Conservation (phyloP, 2,329 filamentous ascomycete species). For the Colletotrichum cuscutae region DNA sequence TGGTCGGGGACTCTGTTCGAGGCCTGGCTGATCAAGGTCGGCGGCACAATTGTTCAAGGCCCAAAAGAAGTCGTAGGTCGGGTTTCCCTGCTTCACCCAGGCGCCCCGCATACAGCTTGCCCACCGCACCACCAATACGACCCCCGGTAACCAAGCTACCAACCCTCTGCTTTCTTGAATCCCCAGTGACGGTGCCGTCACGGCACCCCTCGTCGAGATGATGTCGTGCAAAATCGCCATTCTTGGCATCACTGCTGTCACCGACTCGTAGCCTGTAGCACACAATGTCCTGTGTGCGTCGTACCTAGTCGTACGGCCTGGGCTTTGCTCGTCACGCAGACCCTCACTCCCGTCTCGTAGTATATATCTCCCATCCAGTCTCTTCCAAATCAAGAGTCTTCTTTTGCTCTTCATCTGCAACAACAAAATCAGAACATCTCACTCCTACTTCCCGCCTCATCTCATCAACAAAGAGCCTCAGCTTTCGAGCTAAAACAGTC, state of each 20-base stretch:
- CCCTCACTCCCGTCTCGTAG: not conserved
- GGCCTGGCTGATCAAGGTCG: no score
- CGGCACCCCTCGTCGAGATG: slow-evolving; percentile 24
- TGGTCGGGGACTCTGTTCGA: not conserved
- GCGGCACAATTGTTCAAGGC: not conserved
- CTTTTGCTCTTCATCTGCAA: not conserved
- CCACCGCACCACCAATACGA: slow-evolving; percentile 6
- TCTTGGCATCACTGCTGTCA: slow-evolving; percentile 32
- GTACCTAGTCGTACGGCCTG: slow-evolving; percentile 19
- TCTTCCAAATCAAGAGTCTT: not conserved
- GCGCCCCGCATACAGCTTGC: slow-evolving; percentile 22
- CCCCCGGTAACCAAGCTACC: slow-evolving; percentile 12
- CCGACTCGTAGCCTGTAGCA: slow-evolving; percentile 25
- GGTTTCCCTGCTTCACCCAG: slow-evolving; percentile 26
- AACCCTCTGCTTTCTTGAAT: slow-evolving; percentile 15
- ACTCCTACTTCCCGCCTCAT: not conserved
- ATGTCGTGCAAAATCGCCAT: slow-evolving; percentile 35
- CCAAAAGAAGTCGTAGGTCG: not conserved
- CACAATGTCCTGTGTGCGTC: not conserved
- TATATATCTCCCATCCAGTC: slow-evolving; percentile 22
- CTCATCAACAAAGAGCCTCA: not conserved
- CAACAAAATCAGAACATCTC: not conserved
- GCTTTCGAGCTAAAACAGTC: slow-evolving; percentile 15
- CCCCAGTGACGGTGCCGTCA: slow-evolving; percentile 10
- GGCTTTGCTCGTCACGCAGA: slow-evolving; percentile 14